Conservation (phyloP, 2,329 filamentous ascomycete species). For the Trichoderma sp. region DNA sequence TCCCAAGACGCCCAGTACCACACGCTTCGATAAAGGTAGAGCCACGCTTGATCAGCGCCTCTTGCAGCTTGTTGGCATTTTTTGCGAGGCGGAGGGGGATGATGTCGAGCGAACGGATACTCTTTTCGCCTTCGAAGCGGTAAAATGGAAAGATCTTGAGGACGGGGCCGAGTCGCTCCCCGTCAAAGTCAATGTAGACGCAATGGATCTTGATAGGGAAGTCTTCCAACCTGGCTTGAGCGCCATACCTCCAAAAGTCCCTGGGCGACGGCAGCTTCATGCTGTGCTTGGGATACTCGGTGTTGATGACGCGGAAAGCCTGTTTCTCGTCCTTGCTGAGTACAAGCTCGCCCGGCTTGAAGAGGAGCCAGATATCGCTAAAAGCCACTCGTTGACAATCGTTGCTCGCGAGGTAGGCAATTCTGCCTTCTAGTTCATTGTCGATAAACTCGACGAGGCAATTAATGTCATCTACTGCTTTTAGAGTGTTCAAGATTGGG, state of each 20-base stretch:
- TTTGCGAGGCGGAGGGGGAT: constrained; percentile 34
- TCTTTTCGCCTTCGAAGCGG: constrained; percentile 33
- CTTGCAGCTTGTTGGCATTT: too few species aligned
- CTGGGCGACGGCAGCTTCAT: neutral
- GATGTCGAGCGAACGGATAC: constrained; percentile 31
- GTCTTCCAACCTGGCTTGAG: neutral
- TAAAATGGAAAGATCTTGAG: constrained; percentile 29
- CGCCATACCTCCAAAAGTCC: neutral
- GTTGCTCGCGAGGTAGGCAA: neutral
- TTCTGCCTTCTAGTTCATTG: neutral
- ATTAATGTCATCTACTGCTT: constrained; percentile 9
- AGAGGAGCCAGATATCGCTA: constrained; percentile 35
- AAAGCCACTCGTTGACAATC: constrained; percentile 24
- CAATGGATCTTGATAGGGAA: constrained; percentile 25
- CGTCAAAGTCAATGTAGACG: constrained; percentile 38
- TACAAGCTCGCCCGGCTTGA: constrained; percentile 32
- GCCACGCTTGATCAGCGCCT: constrained; percentile 30
- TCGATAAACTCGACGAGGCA: constrained; percentile 17
- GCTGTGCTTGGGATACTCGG: constrained; percentile 13
- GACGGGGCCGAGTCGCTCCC: constrained; percentile 34
- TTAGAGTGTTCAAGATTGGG: too few species aligned
- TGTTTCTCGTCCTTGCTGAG: constrained; percentile 28
- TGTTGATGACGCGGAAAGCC: constrained; percentile 31
- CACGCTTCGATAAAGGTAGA: constrained; percentile 31
- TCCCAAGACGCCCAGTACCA: too few species aligned